Evolutionary conservation across 1,284 basidiomycete species (phyloP), one percentile per base, ranked within the genome.

Genomic region (Flammula alnicola): DNA sequence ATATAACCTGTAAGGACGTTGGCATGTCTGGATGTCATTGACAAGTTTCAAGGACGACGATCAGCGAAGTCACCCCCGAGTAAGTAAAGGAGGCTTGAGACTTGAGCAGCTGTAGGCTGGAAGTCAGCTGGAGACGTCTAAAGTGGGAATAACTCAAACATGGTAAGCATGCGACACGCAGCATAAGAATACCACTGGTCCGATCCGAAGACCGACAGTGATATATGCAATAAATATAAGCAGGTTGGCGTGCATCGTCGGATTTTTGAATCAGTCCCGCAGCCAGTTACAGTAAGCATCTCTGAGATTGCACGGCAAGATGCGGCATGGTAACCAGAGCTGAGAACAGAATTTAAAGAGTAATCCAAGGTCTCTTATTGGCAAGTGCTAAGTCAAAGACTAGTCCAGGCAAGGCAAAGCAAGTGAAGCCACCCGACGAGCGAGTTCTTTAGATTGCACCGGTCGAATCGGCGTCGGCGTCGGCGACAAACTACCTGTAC

Each of bases 391-490:
- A n/a, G n/a, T 38, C 36, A 4, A 38, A 25, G 36, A n/a, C 17
- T 17, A 10, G 25, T 23, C 2, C 10, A 38, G 4, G n/a, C n/a
- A n/a, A n/a, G n/a, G n/a, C n/a, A n/a, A n/a, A n/a, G n/a, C n/a
- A n/a, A n/a, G n/a, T n/a, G n/a, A n/a, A 44, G 43, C 43, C 31
- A 44, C 25, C 33, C 43, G 12, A 36, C 32, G 30, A 31, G 27
- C 8, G 32, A 32, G 19, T 29, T 33, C 23, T 12, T 14, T 30
- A n/a, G 14, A 32, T 2, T 35, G 20, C 37, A 17, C 25, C 25
- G 39, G 17, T 26, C 19, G 33, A 36, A 32, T 32, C 43, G 43
- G 43, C 43, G 43, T 31, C 43, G 43, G 41, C 41, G 41, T 31
- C 40, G 40, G 40, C 17, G 40, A 25, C 16, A 30, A 17, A 42